These are phyloP conservation scores for Berkeleyomyces basicola DNA, from an alignment of 2,329 filamentous ascomycete species.

Conservation along the genomic window DNA sequence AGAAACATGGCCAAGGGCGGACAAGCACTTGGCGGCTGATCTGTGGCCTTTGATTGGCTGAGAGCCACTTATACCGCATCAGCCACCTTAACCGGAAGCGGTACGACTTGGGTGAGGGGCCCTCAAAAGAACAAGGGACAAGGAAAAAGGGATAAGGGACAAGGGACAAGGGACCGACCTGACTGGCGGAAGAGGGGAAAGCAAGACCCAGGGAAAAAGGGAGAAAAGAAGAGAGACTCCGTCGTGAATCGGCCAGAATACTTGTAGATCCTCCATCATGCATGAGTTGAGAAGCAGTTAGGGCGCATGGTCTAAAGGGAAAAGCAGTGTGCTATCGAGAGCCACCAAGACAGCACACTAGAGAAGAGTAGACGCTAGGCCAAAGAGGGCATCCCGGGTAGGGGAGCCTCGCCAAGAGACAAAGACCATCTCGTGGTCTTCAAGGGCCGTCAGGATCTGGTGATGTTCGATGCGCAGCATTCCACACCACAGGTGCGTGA, in stretches of 20 bases:
- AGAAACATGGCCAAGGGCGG: conserved; percentile 5
- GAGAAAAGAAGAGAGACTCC: background rate
- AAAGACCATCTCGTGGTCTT: too few species aligned
- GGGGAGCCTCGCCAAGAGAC: too few species aligned
- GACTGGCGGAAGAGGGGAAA: too few species aligned
- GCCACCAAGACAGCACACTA: too few species aligned
- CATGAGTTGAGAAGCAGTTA: background rate
- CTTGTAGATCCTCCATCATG: background rate
- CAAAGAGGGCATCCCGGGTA: too few species aligned
- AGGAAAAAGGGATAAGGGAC: background rate
- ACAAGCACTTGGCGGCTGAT: background rate
- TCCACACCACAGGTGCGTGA: too few species aligned
- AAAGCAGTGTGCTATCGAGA: too few species aligned
- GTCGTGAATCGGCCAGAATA: background rate
- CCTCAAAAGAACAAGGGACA: background rate
- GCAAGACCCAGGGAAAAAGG: background rate
- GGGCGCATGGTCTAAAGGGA: too few species aligned
- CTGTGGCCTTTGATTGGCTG: conserved; percentile 4
- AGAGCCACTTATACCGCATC: conserved; percentile 3
- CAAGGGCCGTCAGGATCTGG: too few species aligned
- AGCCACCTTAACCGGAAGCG: background rate
- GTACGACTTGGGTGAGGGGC: background rate
- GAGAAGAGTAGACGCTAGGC: too few species aligned
- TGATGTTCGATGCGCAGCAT: too few species aligned
- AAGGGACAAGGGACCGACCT: too few species aligned